Evolutionary conservation across 1,284 basidiomycete species (phyloP).

Genomic region (Marasmius tenuissimus): DNA sequence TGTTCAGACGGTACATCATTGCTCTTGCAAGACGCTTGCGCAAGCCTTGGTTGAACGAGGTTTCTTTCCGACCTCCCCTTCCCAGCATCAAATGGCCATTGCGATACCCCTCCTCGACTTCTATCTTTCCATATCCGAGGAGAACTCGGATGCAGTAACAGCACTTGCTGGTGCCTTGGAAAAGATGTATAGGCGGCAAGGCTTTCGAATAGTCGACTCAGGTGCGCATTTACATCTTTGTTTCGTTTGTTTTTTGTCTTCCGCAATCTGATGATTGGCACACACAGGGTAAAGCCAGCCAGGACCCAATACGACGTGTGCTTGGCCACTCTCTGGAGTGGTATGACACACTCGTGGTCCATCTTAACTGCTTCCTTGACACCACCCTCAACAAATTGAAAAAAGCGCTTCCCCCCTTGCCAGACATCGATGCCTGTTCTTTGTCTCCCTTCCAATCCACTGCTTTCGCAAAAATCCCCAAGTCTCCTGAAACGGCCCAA

Average conservation of each 20-base stretch:
- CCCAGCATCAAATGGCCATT: slow-evolving; percentile 17
- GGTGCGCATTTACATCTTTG: not conserved
- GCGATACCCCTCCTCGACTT: slow-evolving; percentile 18
- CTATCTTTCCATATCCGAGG: slow-evolving; percentile 19
- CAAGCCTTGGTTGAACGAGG: slow-evolving; percentile 14
- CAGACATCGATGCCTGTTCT: no score
- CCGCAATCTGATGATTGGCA: not conserved
- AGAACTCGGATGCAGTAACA: slow-evolving; percentile 21
- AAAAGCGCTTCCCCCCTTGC: no score
- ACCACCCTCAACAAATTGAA: no score
- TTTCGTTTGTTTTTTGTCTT: not conserved
- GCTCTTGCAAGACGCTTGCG: slow-evolving; percentile 1
- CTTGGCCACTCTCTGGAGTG: no score
- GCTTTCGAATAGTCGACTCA: slow-evolving; percentile 13
- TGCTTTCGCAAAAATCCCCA: no score
- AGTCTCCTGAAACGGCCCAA: no score
- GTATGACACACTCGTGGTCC: no score
- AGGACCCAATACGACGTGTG: not conserved
- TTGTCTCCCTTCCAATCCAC: no score
- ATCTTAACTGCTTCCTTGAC: no score
- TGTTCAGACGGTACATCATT: not conserved
- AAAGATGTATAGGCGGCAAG: slow-evolving; percentile 16
- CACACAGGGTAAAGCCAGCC: not conserved
- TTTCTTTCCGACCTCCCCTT: slow-evolving; percentile 21
- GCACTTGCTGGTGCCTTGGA: slow-evolving; percentile 19